Evolutionary conservation across 176 grass and related monocot genomes (phyloP).

Genomic region (Phragmites australis): DNA sequence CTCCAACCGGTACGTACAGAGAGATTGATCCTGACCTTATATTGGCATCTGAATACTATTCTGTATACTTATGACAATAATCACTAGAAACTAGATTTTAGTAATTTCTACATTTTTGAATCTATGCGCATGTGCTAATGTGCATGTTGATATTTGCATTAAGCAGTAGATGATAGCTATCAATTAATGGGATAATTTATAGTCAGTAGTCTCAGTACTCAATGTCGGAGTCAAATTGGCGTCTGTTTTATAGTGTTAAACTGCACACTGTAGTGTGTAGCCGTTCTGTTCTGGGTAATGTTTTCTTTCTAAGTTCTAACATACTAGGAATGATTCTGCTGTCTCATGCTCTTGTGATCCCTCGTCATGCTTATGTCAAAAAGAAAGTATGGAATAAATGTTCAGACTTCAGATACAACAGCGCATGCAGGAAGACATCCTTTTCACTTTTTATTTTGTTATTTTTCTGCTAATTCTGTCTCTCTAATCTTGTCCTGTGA

Average conservation of each 20-base stretch:
- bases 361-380: background rate
- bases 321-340: background rate
- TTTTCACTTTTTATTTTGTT: slow-evolving; percentile 13
- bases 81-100: background rate
- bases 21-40: background rate
- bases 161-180: background rate
- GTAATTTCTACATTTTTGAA: background rate
- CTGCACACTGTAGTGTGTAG: background rate
- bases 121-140: background rate
- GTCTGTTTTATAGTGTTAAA: background rate
- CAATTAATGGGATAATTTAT: background rate
- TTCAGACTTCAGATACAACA: background rate
- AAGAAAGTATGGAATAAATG: slow-evolving; percentile 1
- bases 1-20: background rate
- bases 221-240: background rate
- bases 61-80: background rate
- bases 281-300: background rate
- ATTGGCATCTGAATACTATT: slow-evolving; percentile 11
- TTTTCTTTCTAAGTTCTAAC: background rate
- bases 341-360: background rate
- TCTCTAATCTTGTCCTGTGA: slow-evolving; percentile 9
- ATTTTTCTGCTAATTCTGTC: slow-evolving; percentile 6
- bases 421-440: background rate
- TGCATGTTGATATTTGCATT: background rate
- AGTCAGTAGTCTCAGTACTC: background rate